phyloP scores from a whole-genome alignment of 2,329 filamentous ascomycete species.

The Emericellopsis cladophorae region DNA sequence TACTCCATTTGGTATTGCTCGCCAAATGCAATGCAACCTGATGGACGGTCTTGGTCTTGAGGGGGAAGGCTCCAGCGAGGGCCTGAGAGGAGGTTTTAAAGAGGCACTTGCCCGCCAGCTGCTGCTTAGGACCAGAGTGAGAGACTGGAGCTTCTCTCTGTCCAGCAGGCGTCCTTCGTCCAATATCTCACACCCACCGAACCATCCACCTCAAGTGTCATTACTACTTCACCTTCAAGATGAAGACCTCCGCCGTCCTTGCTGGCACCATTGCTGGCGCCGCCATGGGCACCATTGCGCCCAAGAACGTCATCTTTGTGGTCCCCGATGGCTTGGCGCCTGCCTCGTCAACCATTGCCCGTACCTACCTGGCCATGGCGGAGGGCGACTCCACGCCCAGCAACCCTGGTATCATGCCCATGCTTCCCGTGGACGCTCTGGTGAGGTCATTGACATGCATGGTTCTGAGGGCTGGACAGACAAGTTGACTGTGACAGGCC shows the following conservation, averaged over 20 bases:
- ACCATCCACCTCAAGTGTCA: too few species aligned
- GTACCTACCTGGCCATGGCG: conserved; percentile 4
- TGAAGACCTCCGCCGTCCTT: conserved; percentile 4
- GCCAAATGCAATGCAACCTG: too few species aligned
- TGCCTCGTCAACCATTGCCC: conserved; percentile 4
- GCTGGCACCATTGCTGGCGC: conserved; percentile 4
- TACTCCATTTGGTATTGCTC: too few species aligned
- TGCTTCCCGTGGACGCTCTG: conserved; percentile 1
- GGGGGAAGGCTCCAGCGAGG: too few species aligned
- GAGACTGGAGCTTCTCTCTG: not conserved
- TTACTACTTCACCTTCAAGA: not conserved
- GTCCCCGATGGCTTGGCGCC: conserved; percentile 7
- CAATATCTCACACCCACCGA: not conserved
- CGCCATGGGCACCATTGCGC: conserved; percentile 5
- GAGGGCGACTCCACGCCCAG: conserved; percentile 3
- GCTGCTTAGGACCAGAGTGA: too few species aligned
- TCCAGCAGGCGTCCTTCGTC: not conserved
- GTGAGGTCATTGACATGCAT: not conserved
- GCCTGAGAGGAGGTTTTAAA: too few species aligned
- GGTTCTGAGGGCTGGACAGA: not conserved
- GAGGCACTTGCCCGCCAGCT: too few species aligned
- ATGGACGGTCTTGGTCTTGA: too few species aligned
- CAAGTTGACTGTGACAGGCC: not conserved
- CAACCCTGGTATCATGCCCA: not conserved
- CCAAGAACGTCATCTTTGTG: conserved; percentile 9